A percentile compares a stretch with the other conserved stretches of the same genome.
Evolutionary conservation across 441 rosid genomes (phyloP).

Genomic region (Populus trichocarpa): DNA sequence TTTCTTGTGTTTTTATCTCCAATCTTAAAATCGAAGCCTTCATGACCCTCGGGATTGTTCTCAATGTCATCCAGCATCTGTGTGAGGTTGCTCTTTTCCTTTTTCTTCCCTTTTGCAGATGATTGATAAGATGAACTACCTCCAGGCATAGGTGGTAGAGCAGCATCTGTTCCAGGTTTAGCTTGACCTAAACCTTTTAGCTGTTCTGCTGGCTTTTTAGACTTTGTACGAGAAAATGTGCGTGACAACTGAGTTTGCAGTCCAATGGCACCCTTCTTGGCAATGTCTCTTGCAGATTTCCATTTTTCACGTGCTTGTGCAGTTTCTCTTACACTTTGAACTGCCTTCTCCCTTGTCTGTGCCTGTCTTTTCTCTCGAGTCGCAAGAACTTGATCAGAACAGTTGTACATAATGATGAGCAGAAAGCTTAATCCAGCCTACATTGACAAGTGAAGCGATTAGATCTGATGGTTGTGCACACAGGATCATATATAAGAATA

Average conservation of each 20-base stretch:
- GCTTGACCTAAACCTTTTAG: constrained; percentile 41
- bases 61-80: constrained; percentile 78
- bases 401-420: constrained; percentile 79
- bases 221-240: constrained; percentile 73
- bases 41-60: constrained; percentile 55
- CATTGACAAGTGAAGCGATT: constrained; percentile 23
- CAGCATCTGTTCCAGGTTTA: constrained; percentile 53
- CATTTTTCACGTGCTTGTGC: constrained; percentile 78
- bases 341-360: constrained; percentile 80
- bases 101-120: constrained; percentile 49
- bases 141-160: constrained; percentile 40
- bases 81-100: constrained; percentile 59
- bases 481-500: not conserved
- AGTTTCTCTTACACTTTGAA: constrained; percentile 71
- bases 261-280: constrained; percentile 66
- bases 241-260: constrained; percentile 69
- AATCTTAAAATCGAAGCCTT: constrained; percentile 68
- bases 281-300: constrained; percentile 87
- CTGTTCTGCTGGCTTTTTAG: constrained; percentile 41
- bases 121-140: constrained; percentile 22
- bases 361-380: constrained; percentile 85
- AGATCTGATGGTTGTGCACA: constrained; percentile 1
- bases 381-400: constrained; percentile 92
- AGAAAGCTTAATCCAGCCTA: constrained; percentile 75
- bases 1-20: constrained; percentile 69